phyloP scores from a whole-genome alignment of 2,329 filamentous ascomycete genomes.

The Chrysoporthe puriensis region DNA sequence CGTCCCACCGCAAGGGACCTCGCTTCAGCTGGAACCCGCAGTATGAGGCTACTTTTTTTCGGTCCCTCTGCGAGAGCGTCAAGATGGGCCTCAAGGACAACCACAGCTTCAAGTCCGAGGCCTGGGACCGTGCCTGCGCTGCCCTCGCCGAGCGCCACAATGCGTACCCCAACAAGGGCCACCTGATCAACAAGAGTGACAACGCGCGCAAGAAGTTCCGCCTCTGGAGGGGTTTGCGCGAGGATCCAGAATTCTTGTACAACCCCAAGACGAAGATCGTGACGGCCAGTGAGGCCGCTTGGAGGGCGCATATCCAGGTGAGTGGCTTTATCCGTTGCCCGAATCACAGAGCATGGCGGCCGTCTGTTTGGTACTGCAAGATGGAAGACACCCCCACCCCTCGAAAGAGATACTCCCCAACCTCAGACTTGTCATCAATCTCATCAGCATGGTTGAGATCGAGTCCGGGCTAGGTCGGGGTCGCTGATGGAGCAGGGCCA shows the following conservation, averaged over 20 bases:
- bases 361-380: neutral
- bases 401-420: too few relatives aligned
- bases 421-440: slow-evolving; percentile 1
- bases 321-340: slow-evolving; percentile 31
- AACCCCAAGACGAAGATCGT: slow-evolving; percentile 55
- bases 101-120: slow-evolving; percentile 64
- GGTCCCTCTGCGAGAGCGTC: slow-evolving; percentile 63
- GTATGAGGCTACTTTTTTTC: slow-evolving; percentile 64
- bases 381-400: neutral
- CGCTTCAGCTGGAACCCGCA: slow-evolving; percentile 64
- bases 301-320: slow-evolving; percentile 61
- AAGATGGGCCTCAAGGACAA: slow-evolving; percentile 53
- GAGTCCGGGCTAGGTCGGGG: slow-evolving; percentile 15
- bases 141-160: slow-evolving; percentile 59
- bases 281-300: slow-evolving; percentile 60
- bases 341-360: neutral
- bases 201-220: slow-evolving; percentile 66
- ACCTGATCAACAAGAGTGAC: slow-evolving; percentile 67
- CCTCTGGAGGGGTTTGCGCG: slow-evolving; percentile 62
- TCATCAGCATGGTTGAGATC: slow-evolving; percentile 1
- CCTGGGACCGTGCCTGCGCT: slow-evolving; percentile 61
- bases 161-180: slow-evolving; percentile 62
- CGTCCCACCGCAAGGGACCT: slow-evolving; percentile 42
- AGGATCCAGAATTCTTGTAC: slow-evolving; percentile 61
- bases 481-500: slow-evolving; percentile 18